Base-by-base conservation (phyloP, 305 asterid genomes). In the Nicotiana rustica region DNA sequence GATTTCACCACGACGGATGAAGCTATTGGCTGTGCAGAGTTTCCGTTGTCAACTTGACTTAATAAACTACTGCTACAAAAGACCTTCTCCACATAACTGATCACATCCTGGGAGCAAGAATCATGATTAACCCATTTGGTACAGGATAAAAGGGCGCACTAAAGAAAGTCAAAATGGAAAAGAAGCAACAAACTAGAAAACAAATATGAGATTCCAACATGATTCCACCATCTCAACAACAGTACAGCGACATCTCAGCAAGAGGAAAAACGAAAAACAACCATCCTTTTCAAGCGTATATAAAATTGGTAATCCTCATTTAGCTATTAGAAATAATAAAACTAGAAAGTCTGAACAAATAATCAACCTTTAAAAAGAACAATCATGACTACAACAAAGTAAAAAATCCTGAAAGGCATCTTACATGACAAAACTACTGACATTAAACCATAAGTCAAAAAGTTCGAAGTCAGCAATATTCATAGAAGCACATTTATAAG, bases 51-150 rank as follows among this genome's bases (percentile, higher is more conserved):
- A 84, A 84, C 88, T 89, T 92, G 97, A 87, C 82, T 90, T 79
- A 86, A 77, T 83, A 84, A 84, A 87, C 88, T 91, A 87, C 86
- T 92, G 90, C 85, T 88, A 88, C 91, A 85, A 86, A 94, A 92
- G n/a, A 87, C 91, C 91, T 90, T 93, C 90, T 97, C 99, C 91
- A 93, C 83, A 85, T 95, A 97, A 91, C 85, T 90, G 78, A 95
- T 92, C 87, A 97, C 98, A 84, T 95, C 98, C 99, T 95, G 94
- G 84, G 80, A 83, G 75, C 56, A 67, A 67, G 29, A 52, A 75
- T 75, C 65, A 52, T 29, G 15, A 75, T 75, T 75, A 52, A 52
- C 55, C 49, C 56, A 36, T 29, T 15, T 75, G 65, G 41, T 47
- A 25, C 47, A 29, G 2, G 9, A 52, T 1, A 75, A 4, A 71